These are phyloP conservation scores for Chaetoceros tenuissimus DNA, from an alignment of 108 stramenopile genomes.

Conservation along the genomic window DNA sequence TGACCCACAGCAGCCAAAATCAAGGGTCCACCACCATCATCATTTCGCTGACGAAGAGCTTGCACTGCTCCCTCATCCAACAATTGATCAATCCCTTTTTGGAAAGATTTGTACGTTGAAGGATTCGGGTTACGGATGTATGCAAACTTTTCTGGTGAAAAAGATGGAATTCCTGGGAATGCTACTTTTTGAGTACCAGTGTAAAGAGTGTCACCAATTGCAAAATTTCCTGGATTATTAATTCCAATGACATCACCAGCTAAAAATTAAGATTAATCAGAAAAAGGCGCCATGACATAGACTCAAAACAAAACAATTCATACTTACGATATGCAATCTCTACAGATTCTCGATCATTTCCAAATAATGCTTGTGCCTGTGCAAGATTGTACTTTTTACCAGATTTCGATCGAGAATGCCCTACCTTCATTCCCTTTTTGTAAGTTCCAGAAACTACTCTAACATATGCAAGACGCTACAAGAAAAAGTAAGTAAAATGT, in stretches of 20 bases:
- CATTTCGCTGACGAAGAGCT: conserved; percentile 83
- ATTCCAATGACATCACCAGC: conserved; percentile 96
- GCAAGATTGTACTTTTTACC: conserved; percentile 84
- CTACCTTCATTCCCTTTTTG: conserved; percentile 93
- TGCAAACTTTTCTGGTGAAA: conserved; percentile 89
- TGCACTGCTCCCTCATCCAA: conserved; percentile 94
- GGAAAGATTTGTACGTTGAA: conserved; percentile 86
- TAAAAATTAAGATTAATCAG: too few species aligned
- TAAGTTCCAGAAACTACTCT: conserved; percentile 84
- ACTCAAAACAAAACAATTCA: too few species aligned
- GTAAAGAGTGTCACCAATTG: conserved; percentile 80
- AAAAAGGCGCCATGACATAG: too few species aligned
- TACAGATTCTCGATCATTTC: conserved; percentile 79
- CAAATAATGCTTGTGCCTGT: conserved; percentile 93
- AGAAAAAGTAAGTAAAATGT: too few species aligned
- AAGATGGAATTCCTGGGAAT: conserved; percentile 91
- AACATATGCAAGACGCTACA: conserved; percentile 90
- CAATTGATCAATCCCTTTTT: conserved; percentile 87
- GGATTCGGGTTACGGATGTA: conserved; percentile 89
- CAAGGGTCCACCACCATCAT: conserved; percentile 87
- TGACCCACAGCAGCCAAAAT: conserved; percentile 93
- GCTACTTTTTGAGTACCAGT: conserved; percentile 63
- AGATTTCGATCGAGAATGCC: conserved; percentile 70
- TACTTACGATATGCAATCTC: conserved; percentile 89
- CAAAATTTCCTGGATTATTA: conserved; percentile 91